These are phyloP conservation scores for Ophiostoma ips DNA, from an alignment of 2,329 filamentous ascomycete genomes.

Conservation along the genomic window DNA sequence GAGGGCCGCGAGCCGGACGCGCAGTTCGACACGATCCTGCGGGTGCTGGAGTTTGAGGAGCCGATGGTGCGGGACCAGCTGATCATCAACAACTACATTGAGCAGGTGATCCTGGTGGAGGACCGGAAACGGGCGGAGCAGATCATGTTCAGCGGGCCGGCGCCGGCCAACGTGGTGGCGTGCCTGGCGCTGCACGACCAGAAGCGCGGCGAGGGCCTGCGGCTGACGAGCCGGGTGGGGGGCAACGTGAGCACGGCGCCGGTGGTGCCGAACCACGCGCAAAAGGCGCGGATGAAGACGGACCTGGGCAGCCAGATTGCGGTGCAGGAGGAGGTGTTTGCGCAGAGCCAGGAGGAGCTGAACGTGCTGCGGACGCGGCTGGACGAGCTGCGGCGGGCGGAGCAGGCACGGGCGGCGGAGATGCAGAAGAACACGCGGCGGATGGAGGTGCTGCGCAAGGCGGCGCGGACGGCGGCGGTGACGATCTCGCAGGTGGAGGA, in stretches of 20 bases:
- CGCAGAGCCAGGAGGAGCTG: constrained; percentile 42
- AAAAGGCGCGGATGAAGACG: constrained; percentile 61
- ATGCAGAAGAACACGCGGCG: constrained; percentile 33
- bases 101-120: constrained; percentile 69
- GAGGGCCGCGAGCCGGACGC: constrained; percentile 58
- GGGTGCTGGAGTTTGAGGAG: constrained; percentile 70
- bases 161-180: constrained; percentile 56
- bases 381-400: constrained; percentile 31
- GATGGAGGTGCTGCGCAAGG: constrained; percentile 31
- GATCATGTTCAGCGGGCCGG: constrained; percentile 50
- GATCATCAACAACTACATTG: constrained; percentile 69
- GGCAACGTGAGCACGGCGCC: constrained; percentile 24
- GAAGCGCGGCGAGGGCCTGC: constrained; percentile 43
- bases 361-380: constrained; percentile 35
- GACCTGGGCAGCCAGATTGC: constrained; percentile 55
- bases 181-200: constrained; percentile 57
- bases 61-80: constrained; percentile 65
- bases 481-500: constrained; percentile 37
- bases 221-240: constrained; percentile 33
- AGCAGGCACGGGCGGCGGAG: constrained; percentile 34
- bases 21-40: constrained; percentile 62
- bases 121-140: constrained; percentile 50
- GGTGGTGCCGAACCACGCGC: constrained; percentile 31
- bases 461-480: constrained; percentile 46
- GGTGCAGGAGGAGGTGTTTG: constrained; percentile 33